Conservation (phyloP, 192 early-diverging fungal species). For the Diversispora eburnea region DNA sequence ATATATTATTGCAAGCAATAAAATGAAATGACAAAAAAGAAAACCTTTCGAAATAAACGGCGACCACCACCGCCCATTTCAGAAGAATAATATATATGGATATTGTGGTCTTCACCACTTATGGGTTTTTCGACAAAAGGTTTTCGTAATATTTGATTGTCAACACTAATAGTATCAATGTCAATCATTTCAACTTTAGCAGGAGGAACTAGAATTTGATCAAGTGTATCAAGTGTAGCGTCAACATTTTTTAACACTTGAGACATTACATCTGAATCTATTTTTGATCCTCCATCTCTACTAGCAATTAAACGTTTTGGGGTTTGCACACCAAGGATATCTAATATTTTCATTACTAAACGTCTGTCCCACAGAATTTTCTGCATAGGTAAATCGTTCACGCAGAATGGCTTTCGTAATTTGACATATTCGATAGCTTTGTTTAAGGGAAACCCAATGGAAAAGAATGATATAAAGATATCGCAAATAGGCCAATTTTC, state of each 20-base stretch:
- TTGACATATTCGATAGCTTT: constrained; percentile 90
- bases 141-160: constrained; percentile 68
- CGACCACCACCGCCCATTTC: constrained; percentile 80
- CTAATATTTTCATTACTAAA: constrained; percentile 78
- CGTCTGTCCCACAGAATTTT: constrained; percentile 85
- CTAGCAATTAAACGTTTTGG: constrained; percentile 72
- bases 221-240: constrained; percentile 47
- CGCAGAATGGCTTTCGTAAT: constrained; percentile 78
- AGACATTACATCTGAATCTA: constrained; percentile 51
- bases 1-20: not conserved
- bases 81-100: constrained; percentile 88
- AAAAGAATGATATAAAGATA: constrained; percentile 97
- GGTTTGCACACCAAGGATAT: constrained; percentile 75
- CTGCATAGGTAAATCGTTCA: constrained; percentile 91
- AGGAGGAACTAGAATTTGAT: constrained; percentile 19
- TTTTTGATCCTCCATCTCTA: constrained; percentile 61
- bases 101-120: constrained; percentile 96
- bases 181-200: constrained; percentile 45
- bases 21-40: not conserved
- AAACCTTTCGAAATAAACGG: constrained; percentile 73
- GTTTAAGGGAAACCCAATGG: constrained; percentile 84
- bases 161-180: constrained; percentile 68
- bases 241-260: constrained; percentile 50
- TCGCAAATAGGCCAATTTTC: constrained; percentile 91
- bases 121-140: constrained; percentile 98